Base-by-base conservation (phyloP, 176 grass and related monocot species). In the Avena atlantica region DNA sequence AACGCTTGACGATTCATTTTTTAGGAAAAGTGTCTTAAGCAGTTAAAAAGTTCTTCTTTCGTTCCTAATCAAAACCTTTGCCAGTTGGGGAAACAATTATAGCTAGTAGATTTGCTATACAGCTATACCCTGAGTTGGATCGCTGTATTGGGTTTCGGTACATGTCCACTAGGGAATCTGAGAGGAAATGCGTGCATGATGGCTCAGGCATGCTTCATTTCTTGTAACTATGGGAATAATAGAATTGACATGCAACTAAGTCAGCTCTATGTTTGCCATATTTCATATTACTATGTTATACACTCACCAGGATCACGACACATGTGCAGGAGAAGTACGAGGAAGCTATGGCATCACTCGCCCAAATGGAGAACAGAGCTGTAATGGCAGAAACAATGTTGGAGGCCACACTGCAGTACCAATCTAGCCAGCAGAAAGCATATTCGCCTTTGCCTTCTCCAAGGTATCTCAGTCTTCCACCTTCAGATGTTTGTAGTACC, bases 351-450 rank as follows among this genome's bases (percentile, higher is more conserved):
- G 72, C 89, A 87, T 92, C 87, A 90, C 78, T 99, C 77, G 56
- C 89, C 6, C 83, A 93, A 84, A 91, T 97, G 92, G 94, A 97
- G 87, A 99, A 97, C 78, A 91, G 97, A 60, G 97, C 94, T 74
- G 94, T 99, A 60, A 97, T 99, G 94, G 97, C 97, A 81, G 97
- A 99, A 91, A 97, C 97, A 62, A 97, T 97, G 92, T 88, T 99
- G 89, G 97, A 99, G 80, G 97, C 97, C 79, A 99, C 97, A 84
- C 63, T 99, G 86, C 97, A 99, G 76, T 99, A 99, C 69, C 94
- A 99, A 90, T 88, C 94, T 86, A 93, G 97, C 80, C 97, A 99
- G 84, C 92, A 89, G 53, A 99, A 99, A 90, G 97, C 97, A 83
- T 86, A 92, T 44, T 91, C 92, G 12, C 90, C 92, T 53, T 89